Evolutionary conservation across 2,329 filamentous ascomycete genomes (phyloP).

Genomic region (Xylariaceae sp.): DNA sequence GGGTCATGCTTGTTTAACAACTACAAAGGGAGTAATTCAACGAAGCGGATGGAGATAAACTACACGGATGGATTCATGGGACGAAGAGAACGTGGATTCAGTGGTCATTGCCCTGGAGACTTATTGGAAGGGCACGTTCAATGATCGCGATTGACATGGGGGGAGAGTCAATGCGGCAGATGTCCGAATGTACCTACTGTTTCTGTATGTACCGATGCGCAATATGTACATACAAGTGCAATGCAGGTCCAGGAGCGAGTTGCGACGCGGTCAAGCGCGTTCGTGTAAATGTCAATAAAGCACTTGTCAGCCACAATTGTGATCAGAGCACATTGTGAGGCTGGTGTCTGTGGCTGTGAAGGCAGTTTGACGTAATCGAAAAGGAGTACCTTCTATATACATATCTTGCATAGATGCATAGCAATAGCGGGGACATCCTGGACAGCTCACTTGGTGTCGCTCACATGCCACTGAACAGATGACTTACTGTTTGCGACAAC

Average conservation of each 20-base stretch:
- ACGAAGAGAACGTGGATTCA: neutral
- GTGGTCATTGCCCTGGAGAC: neutral
- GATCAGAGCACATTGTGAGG: neutral
- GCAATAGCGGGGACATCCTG: neutral
- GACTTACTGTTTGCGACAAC: neutral
- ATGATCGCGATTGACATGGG: neutral
- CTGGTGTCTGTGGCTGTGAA: neutral
- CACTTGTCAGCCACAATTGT: slow-evolving; percentile 18
- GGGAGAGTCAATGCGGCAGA: neutral
- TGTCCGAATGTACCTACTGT: neutral
- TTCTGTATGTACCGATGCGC: neutral
- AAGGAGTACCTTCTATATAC: too few species aligned
- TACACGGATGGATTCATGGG: neutral
- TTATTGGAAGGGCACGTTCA: neutral
- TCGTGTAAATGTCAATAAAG: slow-evolving; percentile 22
- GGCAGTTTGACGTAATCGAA: neutral
- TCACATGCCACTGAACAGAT: neutral
- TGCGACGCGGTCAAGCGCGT: slow-evolving; percentile 13
- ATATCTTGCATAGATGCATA: too few species aligned
- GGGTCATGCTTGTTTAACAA: slow-evolving; percentile 19
- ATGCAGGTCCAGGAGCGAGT: neutral
- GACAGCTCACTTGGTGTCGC: too few species aligned
- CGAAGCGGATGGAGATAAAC: neutral
- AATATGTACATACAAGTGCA: neutral
- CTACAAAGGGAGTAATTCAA: neutral